Conservation (phyloP, 2,329 filamentous ascomycete species). For the Trichoderma hamatum region DNA sequence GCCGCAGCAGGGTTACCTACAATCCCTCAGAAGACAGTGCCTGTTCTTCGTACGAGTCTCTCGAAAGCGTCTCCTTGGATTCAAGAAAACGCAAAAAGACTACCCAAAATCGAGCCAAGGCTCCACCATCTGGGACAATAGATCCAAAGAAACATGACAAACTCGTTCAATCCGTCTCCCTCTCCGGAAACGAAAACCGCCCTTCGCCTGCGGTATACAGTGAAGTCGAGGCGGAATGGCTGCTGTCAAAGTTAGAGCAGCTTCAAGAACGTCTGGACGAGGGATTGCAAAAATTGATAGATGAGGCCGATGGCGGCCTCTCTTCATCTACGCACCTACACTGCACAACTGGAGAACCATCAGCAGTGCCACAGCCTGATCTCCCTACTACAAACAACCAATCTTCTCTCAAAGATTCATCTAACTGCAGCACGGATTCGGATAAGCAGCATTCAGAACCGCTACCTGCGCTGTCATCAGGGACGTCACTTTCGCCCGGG, state of each 20-base stretch:
- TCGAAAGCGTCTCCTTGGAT: not conserved
- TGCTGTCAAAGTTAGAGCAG: not conserved
- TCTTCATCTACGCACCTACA: not conserved
- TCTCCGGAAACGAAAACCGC: too few species aligned
- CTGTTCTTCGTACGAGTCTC: not conserved
- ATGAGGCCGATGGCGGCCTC: not conserved
- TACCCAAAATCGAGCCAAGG: not conserved
- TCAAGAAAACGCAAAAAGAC: not conserved
- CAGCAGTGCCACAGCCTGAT: not conserved
- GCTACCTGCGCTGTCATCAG: not conserved
- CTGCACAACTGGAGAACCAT: not conserved
- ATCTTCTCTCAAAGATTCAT: not conserved
- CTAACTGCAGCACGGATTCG: not conserved
- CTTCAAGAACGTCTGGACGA: not conserved
- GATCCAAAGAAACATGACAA: not conserved
- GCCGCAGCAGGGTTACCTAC: not conserved
- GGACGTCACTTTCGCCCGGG: not conserved
- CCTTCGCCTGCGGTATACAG: not conserved
- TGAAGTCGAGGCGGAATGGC: not conserved
- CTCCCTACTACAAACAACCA: not conserved
- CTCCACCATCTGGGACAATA: not conserved
- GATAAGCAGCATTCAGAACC: not conserved
- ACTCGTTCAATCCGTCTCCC: not conserved
- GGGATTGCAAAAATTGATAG: not conserved
- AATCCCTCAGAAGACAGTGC: not conserved